Base-by-base conservation (phyloP, 2,329 filamentous ascomycete species). In the Orbilia brochopaga region DNA sequence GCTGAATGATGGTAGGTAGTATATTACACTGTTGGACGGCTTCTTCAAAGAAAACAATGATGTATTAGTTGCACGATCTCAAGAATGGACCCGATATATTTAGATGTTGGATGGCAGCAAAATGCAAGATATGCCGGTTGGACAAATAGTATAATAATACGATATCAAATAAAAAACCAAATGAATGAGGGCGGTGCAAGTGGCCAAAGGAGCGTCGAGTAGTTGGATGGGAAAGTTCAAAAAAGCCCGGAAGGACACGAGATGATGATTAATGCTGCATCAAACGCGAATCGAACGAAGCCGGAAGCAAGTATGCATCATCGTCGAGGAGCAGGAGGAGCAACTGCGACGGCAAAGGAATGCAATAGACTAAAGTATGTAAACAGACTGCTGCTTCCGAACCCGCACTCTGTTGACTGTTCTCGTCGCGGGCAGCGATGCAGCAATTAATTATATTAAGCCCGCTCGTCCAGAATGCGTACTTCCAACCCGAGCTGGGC, bases 341-440 rank as follows among this genome's bases (percentile, higher is more conserved):
- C 13, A 42, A 2, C 37, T 42, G 37, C 37, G 37, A 48, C 44
- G 19, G 44, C 44, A 21, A 48, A 48, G 17, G 44, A 48, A 48
- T 48, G 44, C 27, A 32, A 32, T 32, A 32, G 27, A 23, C 15
- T 19, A 19, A 48, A 19, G n/a, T 48, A 48, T 48, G 44, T 48
- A 48, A 23, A 23, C 44, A 48, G 44, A 23, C 44, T 23, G 44
- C 44, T 23, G 44, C 8, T 19, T 48, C n/a, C 44, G 44, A 48
- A 5, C 44, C 5, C 44, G 17, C 15, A 10, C 2, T 19, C 8
- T 19, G n/a, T 42, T 42, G 15, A 10, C 27, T 32, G 27, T 32
- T 32, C 44, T 19, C 44, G 44, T 48, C 44, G 44, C 44, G 44
- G 17, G 44, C 44, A 48, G 44, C n/a, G 44, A 48, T 48, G 19